Conservation (phyloP, 2,329 filamentous ascomycete genomes). For the Colletotrichum euphorbiae region DNA sequence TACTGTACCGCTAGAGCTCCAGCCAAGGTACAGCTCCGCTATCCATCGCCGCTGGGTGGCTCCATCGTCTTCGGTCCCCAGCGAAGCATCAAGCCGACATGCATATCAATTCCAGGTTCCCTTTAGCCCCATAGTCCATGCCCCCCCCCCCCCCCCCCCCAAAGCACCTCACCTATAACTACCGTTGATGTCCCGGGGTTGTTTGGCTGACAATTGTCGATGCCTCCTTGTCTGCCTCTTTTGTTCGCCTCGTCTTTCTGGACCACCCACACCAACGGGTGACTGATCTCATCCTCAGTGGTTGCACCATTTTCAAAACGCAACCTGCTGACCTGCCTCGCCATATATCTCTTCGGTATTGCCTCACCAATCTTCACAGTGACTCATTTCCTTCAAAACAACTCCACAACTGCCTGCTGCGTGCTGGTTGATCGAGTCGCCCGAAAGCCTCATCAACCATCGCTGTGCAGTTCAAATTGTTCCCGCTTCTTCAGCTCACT, state of each 20-base stretch:
- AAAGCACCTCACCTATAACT: constrained; percentile 40
- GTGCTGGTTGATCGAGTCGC: constrained; percentile 30
- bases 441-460: constrained; percentile 32
- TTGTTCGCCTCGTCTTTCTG: constrained; percentile 45
- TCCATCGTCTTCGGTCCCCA: constrained; percentile 34
- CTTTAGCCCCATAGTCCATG: constrained; percentile 35
- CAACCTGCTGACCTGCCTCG: constrained; percentile 40
- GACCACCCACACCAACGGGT: constrained; percentile 43
- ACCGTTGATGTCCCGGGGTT: constrained; percentile 34
- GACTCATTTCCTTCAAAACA: constrained; percentile 53
- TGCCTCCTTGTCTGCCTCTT: constrained; percentile 41
- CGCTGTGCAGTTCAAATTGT: constrained; percentile 45
- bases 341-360: constrained; percentile 54
- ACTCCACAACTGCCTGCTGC: constrained; percentile 41
- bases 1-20: constrained; percentile 31
- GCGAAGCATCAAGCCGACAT: constrained; percentile 37
- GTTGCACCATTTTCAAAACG: constrained; percentile 41
- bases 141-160: constrained; percentile 15
- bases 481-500: constrained; percentile 40
- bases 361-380: constrained; percentile 57
- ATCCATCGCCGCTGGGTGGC: constrained; percentile 17
- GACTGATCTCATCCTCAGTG: constrained; percentile 29
- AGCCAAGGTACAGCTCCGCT: constrained; percentile 11
- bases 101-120: constrained; percentile 24
- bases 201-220: constrained; percentile 29